Conservation (phyloP, 768 basidiomycete genomes). For the Roridomyces roridus region DNA sequence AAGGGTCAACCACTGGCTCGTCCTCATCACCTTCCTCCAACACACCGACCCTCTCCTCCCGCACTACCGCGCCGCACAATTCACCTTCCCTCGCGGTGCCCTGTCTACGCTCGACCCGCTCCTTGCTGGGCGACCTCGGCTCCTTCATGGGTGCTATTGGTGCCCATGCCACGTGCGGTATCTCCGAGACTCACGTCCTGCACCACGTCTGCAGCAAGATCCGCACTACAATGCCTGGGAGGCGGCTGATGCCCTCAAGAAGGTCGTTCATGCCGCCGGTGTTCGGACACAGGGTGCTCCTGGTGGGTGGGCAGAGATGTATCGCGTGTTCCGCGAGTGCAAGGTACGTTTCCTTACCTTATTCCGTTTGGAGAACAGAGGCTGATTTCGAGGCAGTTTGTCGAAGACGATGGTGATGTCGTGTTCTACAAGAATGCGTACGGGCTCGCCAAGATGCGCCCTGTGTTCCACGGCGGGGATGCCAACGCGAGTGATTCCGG, state of each 20-base stretch:
- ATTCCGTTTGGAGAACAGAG: not conserved
- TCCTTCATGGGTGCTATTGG: conserved; percentile 85
- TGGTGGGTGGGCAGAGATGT: conserved; percentile 81
- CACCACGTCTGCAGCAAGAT: conserved; percentile 97
- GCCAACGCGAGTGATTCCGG: conserved; percentile 59
- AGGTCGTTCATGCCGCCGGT: conserved; percentile 67
- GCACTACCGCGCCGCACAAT: conserved; percentile 43
- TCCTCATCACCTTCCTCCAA: conserved; percentile 47
- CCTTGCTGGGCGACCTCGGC: conserved; percentile 71
- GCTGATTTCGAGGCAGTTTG: conserved; percentile 57
- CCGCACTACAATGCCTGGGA: conserved; percentile 96
- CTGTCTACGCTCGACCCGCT: conserved; percentile 46
- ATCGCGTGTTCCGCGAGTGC: conserved; percentile 80
- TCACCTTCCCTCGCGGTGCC: conserved; percentile 48
- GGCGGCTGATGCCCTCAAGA: conserved; percentile 84
- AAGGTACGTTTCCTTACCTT: conserved; percentile 50
- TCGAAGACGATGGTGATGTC: conserved; percentile 93
- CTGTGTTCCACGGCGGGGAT: conserved; percentile 52
- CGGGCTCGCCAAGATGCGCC: conserved; percentile 76
- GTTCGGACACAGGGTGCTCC: conserved; percentile 71
- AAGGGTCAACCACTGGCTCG: conserved; percentile 62
- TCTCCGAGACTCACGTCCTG: conserved; percentile 91
- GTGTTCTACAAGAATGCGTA: conserved; percentile 89
- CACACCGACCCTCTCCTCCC: conserved; percentile 46
- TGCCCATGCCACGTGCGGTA: conserved; percentile 81